phyloP scores from a whole-genome alignment of 805 yeast genomes.

The Sugiyamaella chiloensis region DNA sequence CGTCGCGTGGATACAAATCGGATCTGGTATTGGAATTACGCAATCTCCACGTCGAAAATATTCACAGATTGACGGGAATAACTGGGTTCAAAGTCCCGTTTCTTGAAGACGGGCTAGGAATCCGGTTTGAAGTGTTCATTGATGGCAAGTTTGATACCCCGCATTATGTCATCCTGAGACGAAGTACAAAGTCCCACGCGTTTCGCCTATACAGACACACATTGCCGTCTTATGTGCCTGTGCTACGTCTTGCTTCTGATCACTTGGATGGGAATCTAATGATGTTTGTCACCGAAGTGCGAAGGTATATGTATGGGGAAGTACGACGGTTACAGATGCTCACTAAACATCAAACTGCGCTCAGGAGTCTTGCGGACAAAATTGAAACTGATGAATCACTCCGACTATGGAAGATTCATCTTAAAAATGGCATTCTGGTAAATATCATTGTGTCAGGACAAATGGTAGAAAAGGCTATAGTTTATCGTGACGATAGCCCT shows the following conservation, averaged over 20 bases:
- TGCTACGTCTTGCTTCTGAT: slow-evolving; percentile 10
- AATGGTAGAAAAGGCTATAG: slow-evolving; percentile 2
- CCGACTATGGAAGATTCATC: slow-evolving; percentile 17
- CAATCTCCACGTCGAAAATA: slow-evolving; percentile 14
- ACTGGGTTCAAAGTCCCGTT: slow-evolving; percentile 20
- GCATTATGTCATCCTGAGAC: slow-evolving; percentile 22
- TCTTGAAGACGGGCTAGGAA: slow-evolving; percentile 18
- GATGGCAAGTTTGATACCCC: slow-evolving; percentile 16
- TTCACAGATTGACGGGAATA: slow-evolving; percentile 23
- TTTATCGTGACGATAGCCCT: background rate
- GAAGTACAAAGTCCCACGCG: slow-evolving; percentile 1
- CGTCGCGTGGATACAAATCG: background rate
- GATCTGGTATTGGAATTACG: background rate
- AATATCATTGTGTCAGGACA: slow-evolving; percentile 5
- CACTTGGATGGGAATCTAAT: slow-evolving; percentile 16
- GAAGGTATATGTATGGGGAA: slow-evolving; percentile 56
- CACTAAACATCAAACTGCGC: slow-evolving; percentile 56
- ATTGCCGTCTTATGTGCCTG: slow-evolving; percentile 19
- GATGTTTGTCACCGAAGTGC: slow-evolving; percentile 19
- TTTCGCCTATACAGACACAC: slow-evolving; percentile 19
- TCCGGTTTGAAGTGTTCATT: slow-evolving; percentile 21
- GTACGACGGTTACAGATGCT: slow-evolving; percentile 73
- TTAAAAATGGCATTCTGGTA: slow-evolving; percentile 5
- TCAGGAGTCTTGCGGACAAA: slow-evolving; percentile 2
- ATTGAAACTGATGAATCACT: slow-evolving; percentile 20